Evolutionary conservation across 129 eudicot genomes (phyloP).

Genomic region (Arctium lappa): DNA sequence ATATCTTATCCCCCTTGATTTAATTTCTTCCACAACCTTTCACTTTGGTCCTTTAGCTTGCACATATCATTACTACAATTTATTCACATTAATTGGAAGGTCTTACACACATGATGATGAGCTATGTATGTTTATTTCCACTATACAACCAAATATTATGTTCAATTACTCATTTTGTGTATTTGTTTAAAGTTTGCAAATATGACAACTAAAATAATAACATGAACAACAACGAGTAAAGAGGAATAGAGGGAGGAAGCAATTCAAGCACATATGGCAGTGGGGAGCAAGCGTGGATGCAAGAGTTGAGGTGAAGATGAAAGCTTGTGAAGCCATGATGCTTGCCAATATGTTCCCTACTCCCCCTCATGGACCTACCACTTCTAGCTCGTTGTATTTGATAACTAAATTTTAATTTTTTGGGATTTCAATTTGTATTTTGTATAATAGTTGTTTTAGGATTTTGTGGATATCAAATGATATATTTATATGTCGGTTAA

Average conservation of each 20-base stretch:
- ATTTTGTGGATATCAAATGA: no score
- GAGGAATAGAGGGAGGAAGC: not conserved
- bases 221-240: not conserved
- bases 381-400: not conserved
- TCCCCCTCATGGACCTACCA: not conserved
- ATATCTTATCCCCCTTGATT: not conserved
- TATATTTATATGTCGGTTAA: not conserved
- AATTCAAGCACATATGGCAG: not conserved
- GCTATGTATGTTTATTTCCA: not conserved
- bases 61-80: not conserved
- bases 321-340: no score
- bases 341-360: not conserved
- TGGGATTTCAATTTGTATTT: not conserved
- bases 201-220: no score
- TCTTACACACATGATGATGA: no score
- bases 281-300: not conserved
- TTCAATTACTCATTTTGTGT: not conserved
- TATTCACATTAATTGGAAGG: no score
- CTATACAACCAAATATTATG: not conserved
- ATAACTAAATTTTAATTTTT: no score
- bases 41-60: not conserved
- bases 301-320: no score
- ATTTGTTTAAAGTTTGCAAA: no score
- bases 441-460: not conserved
- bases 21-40: not conserved